Base-by-base conservation (phyloP, 1,284 basidiomycete species). In the Ustilago nuda region DNA sequence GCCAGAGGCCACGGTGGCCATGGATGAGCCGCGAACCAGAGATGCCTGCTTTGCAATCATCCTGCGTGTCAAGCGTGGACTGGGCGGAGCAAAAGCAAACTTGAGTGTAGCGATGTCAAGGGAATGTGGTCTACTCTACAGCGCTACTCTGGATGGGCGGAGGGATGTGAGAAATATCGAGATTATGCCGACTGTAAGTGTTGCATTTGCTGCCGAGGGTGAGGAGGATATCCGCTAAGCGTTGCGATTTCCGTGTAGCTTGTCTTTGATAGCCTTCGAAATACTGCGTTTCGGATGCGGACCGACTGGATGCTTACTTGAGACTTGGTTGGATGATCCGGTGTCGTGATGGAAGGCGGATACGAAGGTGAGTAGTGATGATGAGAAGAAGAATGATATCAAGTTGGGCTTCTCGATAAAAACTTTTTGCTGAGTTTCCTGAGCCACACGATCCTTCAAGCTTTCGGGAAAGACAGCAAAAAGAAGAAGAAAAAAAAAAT, bases 11-110 rank as follows among this genome's bases (percentile, higher is more conserved):
- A 59, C 36, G 55, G 53, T 58, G 51, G 60, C 57, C 54, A 64
- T 37, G 15, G 65, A 67, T 6, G 70, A 63, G 13, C 61, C 66
- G 23, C 70, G 64, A 6, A 66, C 54, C 32, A 67, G 35, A 27
- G 65, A 56, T 51, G 64, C 64, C 33, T 67, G 70, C 55, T 72
- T 67, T 56, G 70, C 70, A 35, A 72, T 64, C 70, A 72, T 72
- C 2, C 39, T 58, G 53, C 11, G 43, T 8, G 43, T 17, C 43
- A 45, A 45, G 43, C 43, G 23, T 9, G 3, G 41, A n/a, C 39
- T 23, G 39, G 17, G 23, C 37, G 41, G 11, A 15, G 19, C 19
- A 23, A 8, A n/a, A 4, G 17, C n/a, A 33, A 13, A 11, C 3
- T 9, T 17, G 45, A 4, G 4, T 17, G 5, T 32, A 48, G n/a